Base-by-base conservation (phyloP, 768 basidiomycete genomes). In the Termitomyces bulborhizus region DNA sequence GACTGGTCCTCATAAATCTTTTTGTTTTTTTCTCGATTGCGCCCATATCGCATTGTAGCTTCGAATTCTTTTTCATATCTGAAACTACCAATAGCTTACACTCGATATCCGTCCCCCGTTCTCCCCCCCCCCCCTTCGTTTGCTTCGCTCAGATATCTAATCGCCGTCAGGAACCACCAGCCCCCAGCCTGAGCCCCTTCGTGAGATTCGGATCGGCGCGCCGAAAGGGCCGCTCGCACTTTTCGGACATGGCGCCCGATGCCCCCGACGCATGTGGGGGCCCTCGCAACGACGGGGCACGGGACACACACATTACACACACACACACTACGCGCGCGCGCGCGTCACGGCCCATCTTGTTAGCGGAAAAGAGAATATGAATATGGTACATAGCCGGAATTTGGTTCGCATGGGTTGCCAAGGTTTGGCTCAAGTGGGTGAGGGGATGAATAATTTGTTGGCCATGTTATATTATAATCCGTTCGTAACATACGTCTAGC, bases 91-190 rank as follows among this genome's bases (percentile, higher is more conserved):
- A 15, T 12, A 3, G 0, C 9, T 31, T 21, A 21, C 29, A 45
- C 37, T 54, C 46, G 44, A 45, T 45, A 32, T 43, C 29, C 43
- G 21, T 6, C 43, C 29, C n/a, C n/a, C n/a, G n/a, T n/a, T n/a
- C n/a, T n/a, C n/a, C n/a, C 36, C 15, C 3, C 43, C 43, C 13
- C 2, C 34, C 27, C 37, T 36, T 52, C 41, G 29, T 32, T 8
- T 26, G 41, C 51, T 42, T 51, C 55, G 48, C 43, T 51, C 18
- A 44, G 49, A 46, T 37, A 56, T 56, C 55, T 51, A 51, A 56
- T 56, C 44, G 21, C 43, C 55, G 49, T 16, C 48, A 51, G 43
- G 55, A 46, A 56, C 55, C 21, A 21, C 21, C 21, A 21, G 21
- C 21, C 21, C 21, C 21, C 21, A 21, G 21, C 21, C 21, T 21